Conservation (phyloP, 2,329 filamentous ascomycete genomes). For the Arthrocladium fulminans region DNA sequence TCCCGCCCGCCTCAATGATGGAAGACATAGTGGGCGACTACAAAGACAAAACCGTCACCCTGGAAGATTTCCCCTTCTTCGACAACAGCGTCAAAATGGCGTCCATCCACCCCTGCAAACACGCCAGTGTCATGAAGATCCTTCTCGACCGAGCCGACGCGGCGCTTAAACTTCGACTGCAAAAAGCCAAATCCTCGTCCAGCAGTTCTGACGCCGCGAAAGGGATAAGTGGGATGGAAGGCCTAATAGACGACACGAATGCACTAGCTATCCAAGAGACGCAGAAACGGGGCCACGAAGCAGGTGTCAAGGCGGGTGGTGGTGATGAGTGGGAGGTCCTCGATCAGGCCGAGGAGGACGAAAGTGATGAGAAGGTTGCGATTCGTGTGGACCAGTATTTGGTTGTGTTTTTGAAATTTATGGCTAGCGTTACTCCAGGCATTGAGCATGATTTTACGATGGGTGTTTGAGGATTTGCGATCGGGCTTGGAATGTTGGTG, state of each 20-base stretch:
- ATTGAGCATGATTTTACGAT: constrained; percentile 98
- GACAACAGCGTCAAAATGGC: constrained; percentile 90
- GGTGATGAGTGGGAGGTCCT: constrained; percentile 59
- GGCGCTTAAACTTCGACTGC: constrained; percentile 76
- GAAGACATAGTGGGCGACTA: constrained; percentile 94
- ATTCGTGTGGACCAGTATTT: constrained; percentile 45
- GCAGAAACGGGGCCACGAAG: constrained; percentile 32
- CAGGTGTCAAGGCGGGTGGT: constrained; percentile 29
- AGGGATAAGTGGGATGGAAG: constrained; percentile 62
- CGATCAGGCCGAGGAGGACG: constrained; percentile 40
- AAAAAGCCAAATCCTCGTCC: constrained; percentile 61
- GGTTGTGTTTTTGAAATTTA: constrained; percentile 54
- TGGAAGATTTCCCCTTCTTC: constrained; percentile 95
- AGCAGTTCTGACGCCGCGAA: constrained; percentile 32
- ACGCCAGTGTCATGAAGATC: constrained; percentile 96
- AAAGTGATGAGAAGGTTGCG: constrained; percentile 38
- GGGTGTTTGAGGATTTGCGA: constrained; percentile 59
- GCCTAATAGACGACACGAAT: constrained; percentile 72
- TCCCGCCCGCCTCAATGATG: constrained; percentile 82
- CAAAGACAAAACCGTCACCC: constrained; percentile 96
- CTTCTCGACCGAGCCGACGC: constrained; percentile 91
- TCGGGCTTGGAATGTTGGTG: neutral
- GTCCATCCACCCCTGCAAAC: constrained; percentile 92
- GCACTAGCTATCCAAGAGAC: constrained; percentile 37
- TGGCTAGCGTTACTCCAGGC: constrained; percentile 83